Conservation (phyloP, 495 filamentous ascomycete species). For the Filosporella fistucella region DNA sequence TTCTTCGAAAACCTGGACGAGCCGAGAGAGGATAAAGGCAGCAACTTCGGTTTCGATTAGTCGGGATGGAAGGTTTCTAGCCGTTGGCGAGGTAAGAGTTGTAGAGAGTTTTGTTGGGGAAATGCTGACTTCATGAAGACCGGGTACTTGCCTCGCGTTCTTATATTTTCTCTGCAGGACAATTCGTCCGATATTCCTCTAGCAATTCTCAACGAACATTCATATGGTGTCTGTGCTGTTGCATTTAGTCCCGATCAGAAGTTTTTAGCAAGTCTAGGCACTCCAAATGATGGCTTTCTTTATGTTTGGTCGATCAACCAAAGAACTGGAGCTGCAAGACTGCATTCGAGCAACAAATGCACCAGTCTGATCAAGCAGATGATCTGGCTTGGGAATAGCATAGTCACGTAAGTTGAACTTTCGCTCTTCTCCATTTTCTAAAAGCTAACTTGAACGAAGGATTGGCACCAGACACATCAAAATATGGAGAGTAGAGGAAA, state of each 20-base stretch:
- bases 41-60: conserved; percentile 92
- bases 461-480: conserved; percentile 90
- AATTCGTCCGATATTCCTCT: conserved; percentile 74
- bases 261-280: conserved; percentile 84
- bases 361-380: conserved; percentile 77
- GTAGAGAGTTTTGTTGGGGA: neutral
- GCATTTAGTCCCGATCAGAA: conserved; percentile 85
- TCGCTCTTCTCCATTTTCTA: conserved; percentile 30
- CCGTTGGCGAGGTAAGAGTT: conserved; percentile 74
- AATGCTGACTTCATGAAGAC: conserved; percentile 44
- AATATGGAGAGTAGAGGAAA: conserved; percentile 79
- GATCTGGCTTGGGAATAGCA: conserved; percentile 63
- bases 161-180: conserved; percentile 83
- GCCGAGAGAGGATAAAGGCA: conserved; percentile 88
- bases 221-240: conserved; percentile 80
- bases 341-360: conserved; percentile 93
- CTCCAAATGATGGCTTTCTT: conserved; percentile 88
- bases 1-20: conserved; percentile 67
- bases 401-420: conserved; percentile 55
- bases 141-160: conserved; percentile 85
- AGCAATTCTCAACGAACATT: conserved; percentile 84
- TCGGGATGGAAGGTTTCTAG: conserved; percentile 81
- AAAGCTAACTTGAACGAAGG: no score
- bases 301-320: conserved; percentile 85
- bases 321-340: conserved; percentile 74